A percentile compares a stretch with the other conserved stretches of the same genome.
Evolutionary conservation across 768 basidiomycete species (phyloP).

Genomic region (Boletus rubescentipes): DNA sequence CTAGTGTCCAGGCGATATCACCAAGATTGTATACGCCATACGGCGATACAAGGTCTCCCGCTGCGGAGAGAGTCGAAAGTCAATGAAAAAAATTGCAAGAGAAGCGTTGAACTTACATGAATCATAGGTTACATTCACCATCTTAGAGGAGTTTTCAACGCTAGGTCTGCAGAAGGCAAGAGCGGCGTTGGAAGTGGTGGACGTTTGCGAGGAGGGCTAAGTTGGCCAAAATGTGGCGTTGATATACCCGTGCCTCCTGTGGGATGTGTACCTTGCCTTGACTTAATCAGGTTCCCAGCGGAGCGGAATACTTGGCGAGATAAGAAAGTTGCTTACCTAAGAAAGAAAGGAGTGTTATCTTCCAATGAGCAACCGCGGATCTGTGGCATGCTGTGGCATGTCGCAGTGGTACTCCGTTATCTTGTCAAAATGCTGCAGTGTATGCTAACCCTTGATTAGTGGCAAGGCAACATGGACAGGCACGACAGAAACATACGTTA

Average conservation of each 20-base stretch:
- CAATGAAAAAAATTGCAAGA: neutral
- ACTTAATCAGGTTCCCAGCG: constrained; percentile 1
- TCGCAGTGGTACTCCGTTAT: constrained; percentile 15
- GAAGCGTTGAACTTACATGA: constrained; percentile 29
- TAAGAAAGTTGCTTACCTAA: constrained; percentile 22
- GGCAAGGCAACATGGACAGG: constrained; percentile 10
- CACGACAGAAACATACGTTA: neutral
- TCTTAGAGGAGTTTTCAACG: constrained; percentile 15
- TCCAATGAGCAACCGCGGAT: constrained; percentile 15
- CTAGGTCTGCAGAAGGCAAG: neutral
- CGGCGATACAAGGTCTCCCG: constrained; percentile 38
- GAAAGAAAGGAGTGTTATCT: constrained; percentile 20
- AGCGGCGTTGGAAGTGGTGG: neutral
- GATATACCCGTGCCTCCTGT: constrained; percentile 24
- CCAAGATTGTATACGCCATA: constrained; percentile 54
- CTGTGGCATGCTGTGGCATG: neutral
- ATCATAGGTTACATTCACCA: constrained; percentile 47
- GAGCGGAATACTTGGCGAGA: constrained; percentile 12
- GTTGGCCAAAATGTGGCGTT: neutral
- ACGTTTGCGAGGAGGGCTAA: neutral
- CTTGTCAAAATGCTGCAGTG: constrained; percentile 11
- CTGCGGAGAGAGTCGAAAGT: constrained; percentile 20
- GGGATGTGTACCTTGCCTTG: constrained; percentile 15
- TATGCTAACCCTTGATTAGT: neutral
- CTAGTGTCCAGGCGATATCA: constrained; percentile 68